Percentiles rank a stretch among this genome's conserved stretches.
Conservation (phyloP, 805 yeast species). For the Yarrowia alimentaria region DNA sequence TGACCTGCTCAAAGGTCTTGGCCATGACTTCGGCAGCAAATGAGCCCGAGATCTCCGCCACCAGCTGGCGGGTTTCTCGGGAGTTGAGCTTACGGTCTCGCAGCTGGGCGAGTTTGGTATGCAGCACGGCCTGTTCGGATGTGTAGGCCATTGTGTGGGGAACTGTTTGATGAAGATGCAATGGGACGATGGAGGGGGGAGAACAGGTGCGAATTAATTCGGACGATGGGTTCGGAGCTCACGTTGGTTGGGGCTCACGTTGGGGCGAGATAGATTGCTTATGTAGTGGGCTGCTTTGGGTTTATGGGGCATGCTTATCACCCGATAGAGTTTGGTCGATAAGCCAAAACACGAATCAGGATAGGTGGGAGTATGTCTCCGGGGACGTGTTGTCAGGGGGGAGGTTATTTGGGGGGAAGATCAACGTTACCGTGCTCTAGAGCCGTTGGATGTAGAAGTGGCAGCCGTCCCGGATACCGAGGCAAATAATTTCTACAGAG, state of each 20-base stretch:
- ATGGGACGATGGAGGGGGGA: background rate
- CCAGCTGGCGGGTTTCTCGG: conserved; percentile 32
- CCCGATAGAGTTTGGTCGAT: conserved; percentile 10
- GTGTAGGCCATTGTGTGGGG: conserved; percentile 29
- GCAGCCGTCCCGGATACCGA: no score
- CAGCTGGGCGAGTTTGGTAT: conserved; percentile 35
- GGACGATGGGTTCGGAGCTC: no score
- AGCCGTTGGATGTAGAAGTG: no score
- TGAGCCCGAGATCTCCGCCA: conserved; percentile 33
- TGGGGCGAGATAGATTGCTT: background rate
- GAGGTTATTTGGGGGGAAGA: no score
- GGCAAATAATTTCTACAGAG: no score
- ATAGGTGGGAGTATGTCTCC: no score
- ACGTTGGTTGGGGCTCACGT: no score
- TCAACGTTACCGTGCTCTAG: no score
- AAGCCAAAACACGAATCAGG: conserved; percentile 11
- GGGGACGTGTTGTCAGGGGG: no score
- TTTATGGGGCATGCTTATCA: no score
- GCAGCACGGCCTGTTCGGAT: conserved; percentile 35
- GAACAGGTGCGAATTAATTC: background rate
- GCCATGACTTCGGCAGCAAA: conserved; percentile 37
- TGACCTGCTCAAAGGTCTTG: conserved; percentile 29
- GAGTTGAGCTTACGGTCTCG: conserved; percentile 32
- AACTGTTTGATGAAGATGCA: background rate
- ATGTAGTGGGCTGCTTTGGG: conserved; percentile 5